Evolutionary conservation across 352 stramenopile species (phyloP).

Genomic region (Pythium insidiosum): DNA sequence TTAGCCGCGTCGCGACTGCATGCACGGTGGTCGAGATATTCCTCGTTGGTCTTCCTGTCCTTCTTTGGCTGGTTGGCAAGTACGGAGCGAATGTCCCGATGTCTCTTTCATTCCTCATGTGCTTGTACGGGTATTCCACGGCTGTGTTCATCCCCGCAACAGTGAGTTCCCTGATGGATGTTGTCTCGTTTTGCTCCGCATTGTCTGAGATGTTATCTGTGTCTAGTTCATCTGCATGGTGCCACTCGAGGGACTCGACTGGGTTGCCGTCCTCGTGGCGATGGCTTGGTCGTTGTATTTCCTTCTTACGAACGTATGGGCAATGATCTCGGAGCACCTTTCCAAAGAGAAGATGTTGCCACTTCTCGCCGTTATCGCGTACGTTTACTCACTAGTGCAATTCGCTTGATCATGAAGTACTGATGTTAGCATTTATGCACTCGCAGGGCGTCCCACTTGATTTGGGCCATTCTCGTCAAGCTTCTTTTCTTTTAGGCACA

Average conservation of each 20-base stretch:
- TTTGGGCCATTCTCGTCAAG: conserved; percentile 83
- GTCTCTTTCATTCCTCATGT: conserved; percentile 74
- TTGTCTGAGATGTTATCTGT: not conserved
- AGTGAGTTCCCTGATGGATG: conserved; percentile 21
- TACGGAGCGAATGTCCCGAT: conserved; percentile 65
- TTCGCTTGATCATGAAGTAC: not conserved
- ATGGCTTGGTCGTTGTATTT: conserved; percentile 87
- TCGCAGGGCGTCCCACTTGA: conserved; percentile 58
- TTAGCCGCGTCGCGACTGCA: conserved; percentile 66
- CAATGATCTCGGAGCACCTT: conserved; percentile 64
- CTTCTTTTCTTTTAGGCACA: conserved; percentile 81
- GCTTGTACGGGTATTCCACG: conserved; percentile 81
- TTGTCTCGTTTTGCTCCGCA: not conserved
- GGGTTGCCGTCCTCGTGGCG: conserved; percentile 65
- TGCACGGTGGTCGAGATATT: conserved; percentile 78
- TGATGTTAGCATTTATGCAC: not conserved
- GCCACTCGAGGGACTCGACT: conserved; percentile 67
- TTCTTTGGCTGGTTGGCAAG: conserved; percentile 76
- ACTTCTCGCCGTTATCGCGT: conserved; percentile 77
- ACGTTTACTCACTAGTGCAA: conserved; percentile 1
- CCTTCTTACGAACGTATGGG: conserved; percentile 71
- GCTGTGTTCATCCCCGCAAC: conserved; percentile 76
- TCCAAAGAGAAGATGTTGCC: conserved; percentile 86
- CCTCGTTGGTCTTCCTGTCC: conserved; percentile 53
- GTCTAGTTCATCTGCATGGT: conserved; percentile 67